These are phyloP conservation scores for Aspergillus funiculosus DNA, from an alignment of 495 filamentous ascomycete genomes.

Conservation along the genomic window DNA sequence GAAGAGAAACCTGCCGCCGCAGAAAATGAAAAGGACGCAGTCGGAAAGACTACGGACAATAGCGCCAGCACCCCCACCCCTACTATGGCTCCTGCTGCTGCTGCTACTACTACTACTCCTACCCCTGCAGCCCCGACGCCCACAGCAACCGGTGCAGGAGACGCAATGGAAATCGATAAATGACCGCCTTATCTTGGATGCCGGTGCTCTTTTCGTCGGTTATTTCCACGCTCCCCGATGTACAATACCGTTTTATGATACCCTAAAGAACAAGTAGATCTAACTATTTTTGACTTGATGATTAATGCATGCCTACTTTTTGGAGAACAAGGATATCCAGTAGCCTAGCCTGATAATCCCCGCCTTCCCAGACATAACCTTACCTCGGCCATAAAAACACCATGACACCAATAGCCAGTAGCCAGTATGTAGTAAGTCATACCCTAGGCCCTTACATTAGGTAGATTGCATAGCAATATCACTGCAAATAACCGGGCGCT, in stretches of 20 bases:
- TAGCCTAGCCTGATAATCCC: no score
- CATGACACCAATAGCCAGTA: no score
- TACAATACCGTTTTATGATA: constrained; percentile 16
- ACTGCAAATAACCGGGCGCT: no score
- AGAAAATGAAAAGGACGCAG: constrained; percentile 8
- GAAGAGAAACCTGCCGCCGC: background rate
- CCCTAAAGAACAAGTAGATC: background rate
- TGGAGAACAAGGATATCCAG: no score
- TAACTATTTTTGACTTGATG: background rate
- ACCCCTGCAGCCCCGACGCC: constrained; percentile 5
- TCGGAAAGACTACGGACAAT: constrained; percentile 12
- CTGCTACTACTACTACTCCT: constrained; percentile 7
- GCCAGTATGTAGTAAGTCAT: no score
- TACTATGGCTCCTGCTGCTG: constrained; percentile 5
- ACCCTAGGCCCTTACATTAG: no score
- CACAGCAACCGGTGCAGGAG: constrained; percentile 10
- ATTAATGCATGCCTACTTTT: no score
- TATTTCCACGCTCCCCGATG: constrained; percentile 4
- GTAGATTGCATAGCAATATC: no score
- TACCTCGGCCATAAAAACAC: no score
- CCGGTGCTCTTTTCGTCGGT: background rate
- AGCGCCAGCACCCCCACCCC: background rate
- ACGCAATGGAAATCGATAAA: constrained; percentile 25
- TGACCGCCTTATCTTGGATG: background rate
- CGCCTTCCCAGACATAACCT: no score